A percentile compares a stretch with the other conserved stretches of the same genome.
These are phyloP conservation scores for Bryum argenteum DNA, from an alignment of 225 moss, liverwort and hornwort genomes.

Conservation along the genomic window DNA sequence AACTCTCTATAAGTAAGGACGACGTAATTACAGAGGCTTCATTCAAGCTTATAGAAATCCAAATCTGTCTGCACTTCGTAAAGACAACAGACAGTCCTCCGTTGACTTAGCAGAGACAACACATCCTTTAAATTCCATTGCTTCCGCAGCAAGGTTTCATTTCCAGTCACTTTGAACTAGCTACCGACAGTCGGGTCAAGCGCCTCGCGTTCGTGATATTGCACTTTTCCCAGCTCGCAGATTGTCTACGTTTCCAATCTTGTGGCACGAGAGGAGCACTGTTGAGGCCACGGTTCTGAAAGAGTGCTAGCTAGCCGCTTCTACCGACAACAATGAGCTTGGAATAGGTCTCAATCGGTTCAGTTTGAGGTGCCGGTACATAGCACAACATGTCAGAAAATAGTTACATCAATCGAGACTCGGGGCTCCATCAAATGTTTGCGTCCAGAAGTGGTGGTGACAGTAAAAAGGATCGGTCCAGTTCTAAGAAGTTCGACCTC, in stretches of 20 bases:
- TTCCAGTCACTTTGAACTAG: too few relatives aligned
- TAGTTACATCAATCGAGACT: not conserved
- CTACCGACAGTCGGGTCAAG: conserved; percentile 13
- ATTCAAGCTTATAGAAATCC: too few relatives aligned
- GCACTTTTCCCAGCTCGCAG: not conserved
- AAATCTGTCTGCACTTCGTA: not conserved
- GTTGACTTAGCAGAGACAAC: too few relatives aligned
- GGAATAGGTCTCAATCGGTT: not conserved
- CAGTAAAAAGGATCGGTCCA: conserved; percentile 4
- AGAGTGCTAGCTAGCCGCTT: not conserved
- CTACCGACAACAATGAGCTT: not conserved
- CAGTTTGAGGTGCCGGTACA: not conserved
- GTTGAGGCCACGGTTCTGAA: not conserved
- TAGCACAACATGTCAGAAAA: conserved; percentile 27
- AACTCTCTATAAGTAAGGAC: not conserved
- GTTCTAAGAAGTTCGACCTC: not conserved
- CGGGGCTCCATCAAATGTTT: not conserved
- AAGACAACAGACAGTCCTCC: too few relatives aligned
- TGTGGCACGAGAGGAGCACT: not conserved
- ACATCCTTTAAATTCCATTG: not conserved
- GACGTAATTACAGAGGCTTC: too few relatives aligned
- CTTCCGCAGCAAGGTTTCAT: not conserved
- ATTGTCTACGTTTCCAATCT: conserved; percentile 10
- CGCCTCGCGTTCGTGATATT: not conserved
- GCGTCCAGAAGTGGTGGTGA: not conserved